Evolutionary conservation across 2,329 filamentous ascomycete species (phyloP).

Genomic region (Dichotomopilus funicola): DNA sequence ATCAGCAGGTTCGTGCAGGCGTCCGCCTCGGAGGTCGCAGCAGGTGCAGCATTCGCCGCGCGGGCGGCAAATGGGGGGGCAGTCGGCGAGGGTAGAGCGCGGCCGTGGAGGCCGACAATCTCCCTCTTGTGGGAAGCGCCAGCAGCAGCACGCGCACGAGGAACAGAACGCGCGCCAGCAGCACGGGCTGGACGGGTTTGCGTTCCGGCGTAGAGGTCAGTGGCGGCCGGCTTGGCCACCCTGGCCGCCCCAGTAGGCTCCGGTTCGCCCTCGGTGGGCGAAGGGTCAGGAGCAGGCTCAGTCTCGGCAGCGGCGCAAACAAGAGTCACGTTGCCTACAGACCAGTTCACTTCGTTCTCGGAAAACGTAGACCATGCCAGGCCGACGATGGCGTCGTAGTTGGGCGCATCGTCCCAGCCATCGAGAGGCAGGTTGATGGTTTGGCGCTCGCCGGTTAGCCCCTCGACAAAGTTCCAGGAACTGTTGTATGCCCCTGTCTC

Average conservation of each 20-base stretch:
- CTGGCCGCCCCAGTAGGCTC: too few species aligned
- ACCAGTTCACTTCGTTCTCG: conserved; percentile 17
- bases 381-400: conserved; percentile 37
- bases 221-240: conserved; percentile 6
- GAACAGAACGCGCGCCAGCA: too few species aligned
- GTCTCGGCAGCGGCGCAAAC: conserved; percentile 34
- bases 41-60: conserved; percentile 12
- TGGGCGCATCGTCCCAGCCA: conserved; percentile 41
- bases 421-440: conserved; percentile 45
- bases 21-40: conserved; percentile 13
- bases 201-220: too few species aligned
- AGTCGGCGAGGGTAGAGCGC: not conserved
- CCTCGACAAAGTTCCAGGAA: conserved; percentile 26
- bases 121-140: too few species aligned
- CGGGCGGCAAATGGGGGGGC: conserved; percentile 7
- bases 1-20: conserved; percentile 30
- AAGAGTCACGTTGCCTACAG: conserved; percentile 24
- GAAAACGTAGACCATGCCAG: conserved; percentile 24
- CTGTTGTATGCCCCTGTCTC: conserved; percentile 15
- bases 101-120: too few species aligned
- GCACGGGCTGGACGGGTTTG: too few species aligned
- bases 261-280: not conserved
- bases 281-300: not conserved
- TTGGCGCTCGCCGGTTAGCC: conserved; percentile 43
- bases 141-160: too few species aligned